These are phyloP conservation scores for Fusarium sp. DNA, from an alignment of 2,329 filamentous ascomycete genomes.

Conservation along the genomic window DNA sequence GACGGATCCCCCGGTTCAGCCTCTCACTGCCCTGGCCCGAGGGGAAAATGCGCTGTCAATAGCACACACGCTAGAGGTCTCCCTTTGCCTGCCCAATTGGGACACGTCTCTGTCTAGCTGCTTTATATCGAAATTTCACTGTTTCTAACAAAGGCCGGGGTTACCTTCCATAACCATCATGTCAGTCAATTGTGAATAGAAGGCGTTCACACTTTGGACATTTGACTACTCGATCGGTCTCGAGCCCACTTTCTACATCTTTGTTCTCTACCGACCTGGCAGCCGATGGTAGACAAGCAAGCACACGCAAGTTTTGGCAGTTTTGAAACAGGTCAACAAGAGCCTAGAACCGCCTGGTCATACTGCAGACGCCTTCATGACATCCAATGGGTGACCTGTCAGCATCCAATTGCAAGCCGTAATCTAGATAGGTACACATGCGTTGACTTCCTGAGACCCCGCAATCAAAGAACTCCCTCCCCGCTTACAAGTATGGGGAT, in stretches of 20 bases:
- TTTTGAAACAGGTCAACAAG: constrained; percentile 30
- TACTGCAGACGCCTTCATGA: constrained; percentile 12
- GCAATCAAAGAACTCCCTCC: constrained; percentile 30
- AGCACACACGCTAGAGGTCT: constrained; percentile 21
- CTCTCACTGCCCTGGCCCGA: constrained; percentile 33
- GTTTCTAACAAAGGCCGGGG: constrained; percentile 7
- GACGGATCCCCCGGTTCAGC: constrained; percentile 18
- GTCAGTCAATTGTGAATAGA: constrained; percentile 9
- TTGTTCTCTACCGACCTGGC: constrained; percentile 20
- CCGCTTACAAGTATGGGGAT: constrained; percentile 9
- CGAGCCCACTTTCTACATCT: background rate
- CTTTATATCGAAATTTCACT: constrained; percentile 1
- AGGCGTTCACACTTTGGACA: constrained; percentile 1
- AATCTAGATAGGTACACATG: constrained; percentile 13
- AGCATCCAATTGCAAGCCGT: constrained; percentile 14
- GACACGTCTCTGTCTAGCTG: constrained; percentile 16
- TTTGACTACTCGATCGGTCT: too few relatives aligned
- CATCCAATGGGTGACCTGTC: background rate
- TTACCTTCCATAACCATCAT: constrained; percentile 6
- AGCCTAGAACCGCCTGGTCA: constrained; percentile 40
- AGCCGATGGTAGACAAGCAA: constrained; percentile 27
- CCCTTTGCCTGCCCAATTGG: constrained; percentile 36
- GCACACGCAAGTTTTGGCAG: constrained; percentile 35
- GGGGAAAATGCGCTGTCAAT: background rate
- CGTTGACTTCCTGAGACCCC: constrained; percentile 29